A percentile compares a stretch with the other conserved stretches of the same genome.
Evolutionary conservation across 1,139 yeast genomes (phyloP).

Genomic region (Scheffersomyces lignicola): DNA sequence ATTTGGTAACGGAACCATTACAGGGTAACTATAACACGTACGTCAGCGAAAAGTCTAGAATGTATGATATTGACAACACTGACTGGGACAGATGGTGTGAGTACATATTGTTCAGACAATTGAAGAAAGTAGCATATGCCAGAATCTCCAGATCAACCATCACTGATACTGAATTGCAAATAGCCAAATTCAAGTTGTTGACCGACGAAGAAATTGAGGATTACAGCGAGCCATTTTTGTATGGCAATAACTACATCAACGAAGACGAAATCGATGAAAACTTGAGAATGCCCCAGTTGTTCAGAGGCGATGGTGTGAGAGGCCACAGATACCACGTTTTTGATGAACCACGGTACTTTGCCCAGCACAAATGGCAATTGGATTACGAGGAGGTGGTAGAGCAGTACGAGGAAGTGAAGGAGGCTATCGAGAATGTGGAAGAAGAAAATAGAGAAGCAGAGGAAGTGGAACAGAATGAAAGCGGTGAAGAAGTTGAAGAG

Average conservation of each 20-base stretch:
- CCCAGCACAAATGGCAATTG: conserved; percentile 19
- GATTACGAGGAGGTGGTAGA: conserved; percentile 5
- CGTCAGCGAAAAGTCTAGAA: conserved; percentile 78
- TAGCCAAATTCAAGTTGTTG: conserved; percentile 81
- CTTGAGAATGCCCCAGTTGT: conserved; percentile 76
- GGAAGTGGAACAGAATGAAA: neutral
- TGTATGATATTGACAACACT: conserved; percentile 89
- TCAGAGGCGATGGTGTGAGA: conserved; percentile 91
- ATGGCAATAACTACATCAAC: conserved; percentile 54
- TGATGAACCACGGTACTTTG: conserved; percentile 82
- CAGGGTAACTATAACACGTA: conserved; percentile 91
- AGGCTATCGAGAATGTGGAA: conserved; percentile 2
- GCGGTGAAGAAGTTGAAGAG: neutral
- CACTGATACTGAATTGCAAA: conserved; percentile 95
- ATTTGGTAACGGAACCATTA: conserved; percentile 82
- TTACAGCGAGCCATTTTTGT: conserved; percentile 44
- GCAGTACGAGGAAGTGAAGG: neutral
- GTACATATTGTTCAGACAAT: conserved; percentile 82
- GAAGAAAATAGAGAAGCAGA: conserved; percentile 1
- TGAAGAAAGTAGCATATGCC: conserved; percentile 90
- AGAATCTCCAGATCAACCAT: conserved; percentile 90
- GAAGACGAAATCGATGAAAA: conserved; percentile 61
- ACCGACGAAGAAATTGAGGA: conserved; percentile 38
- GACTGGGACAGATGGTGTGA: conserved; percentile 99
- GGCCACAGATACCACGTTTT: conserved; percentile 94